A percentile compares a stretch with the other conserved stretches of the same genome.
Evolutionary conservation across 2,329 filamentous ascomycete genomes (phyloP).

Genomic region (Cercospora citrullina): DNA sequence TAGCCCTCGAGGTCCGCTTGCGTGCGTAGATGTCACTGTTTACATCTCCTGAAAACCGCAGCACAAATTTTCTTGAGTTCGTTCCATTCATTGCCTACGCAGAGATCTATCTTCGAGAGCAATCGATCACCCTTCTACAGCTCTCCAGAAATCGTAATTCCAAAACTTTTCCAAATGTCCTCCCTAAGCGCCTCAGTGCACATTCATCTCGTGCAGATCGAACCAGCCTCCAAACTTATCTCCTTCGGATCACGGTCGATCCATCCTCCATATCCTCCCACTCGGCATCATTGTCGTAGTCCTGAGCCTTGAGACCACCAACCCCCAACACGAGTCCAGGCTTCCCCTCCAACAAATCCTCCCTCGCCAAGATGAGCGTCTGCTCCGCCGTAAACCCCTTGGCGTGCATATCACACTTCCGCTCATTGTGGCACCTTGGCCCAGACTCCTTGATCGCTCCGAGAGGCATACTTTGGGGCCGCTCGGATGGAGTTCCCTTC

Average conservation of each 20-base stretch:
- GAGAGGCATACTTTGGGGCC: background rate
- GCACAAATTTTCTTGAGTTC: background rate
- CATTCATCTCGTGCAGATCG: background rate
- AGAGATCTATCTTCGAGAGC: background rate
- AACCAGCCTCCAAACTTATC: background rate
- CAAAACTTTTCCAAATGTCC: background rate
- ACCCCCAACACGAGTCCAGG: background rate
- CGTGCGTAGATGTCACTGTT: background rate
- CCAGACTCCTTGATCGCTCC: background rate
- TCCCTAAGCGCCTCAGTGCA: background rate
- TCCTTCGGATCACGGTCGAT: background rate
- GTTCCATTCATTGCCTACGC: background rate
- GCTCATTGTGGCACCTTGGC: background rate
- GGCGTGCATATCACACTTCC: background rate
- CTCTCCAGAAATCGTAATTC: background rate
- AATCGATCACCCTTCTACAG: background rate
- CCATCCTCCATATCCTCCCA: background rate
- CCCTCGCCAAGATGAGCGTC: background rate
- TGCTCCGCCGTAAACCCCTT: background rate
- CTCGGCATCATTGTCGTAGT: background rate
- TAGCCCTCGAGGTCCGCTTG: background rate
- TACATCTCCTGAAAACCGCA: background rate
- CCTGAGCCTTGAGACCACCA: background rate
- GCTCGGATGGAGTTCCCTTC: background rate
- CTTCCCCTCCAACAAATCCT: background rate